Evolutionary conservation across 2,329 filamentous ascomycete species (phyloP), one percentile per base, ranked within the genome.

Genomic region (Hymenoscyphus occultus): DNA sequence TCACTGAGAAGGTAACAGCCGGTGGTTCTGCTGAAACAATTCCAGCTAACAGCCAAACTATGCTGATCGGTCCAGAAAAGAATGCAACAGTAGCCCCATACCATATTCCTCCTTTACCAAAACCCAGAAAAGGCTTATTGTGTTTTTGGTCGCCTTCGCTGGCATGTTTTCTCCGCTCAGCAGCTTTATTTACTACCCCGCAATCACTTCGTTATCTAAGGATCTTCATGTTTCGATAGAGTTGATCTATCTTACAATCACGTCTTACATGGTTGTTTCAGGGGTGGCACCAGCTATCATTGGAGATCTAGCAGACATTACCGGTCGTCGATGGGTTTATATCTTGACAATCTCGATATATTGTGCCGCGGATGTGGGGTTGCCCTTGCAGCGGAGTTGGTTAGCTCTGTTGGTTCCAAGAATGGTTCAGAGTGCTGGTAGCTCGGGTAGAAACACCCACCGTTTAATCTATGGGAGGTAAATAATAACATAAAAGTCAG

Each of bases 261-360:
- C 65, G 2, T 60, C 61, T n/a, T 63, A 64, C n/a, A 64, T 64
- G 61, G 45, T 66, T 19, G 28, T 87, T 40, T 84, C 86, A 73
- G 85, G 82, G 6, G 74, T 87, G 14, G 61, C 66, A 48, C 64
- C 64, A 40, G 28, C 68, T 31, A 35, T 64, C 16, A 57, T 69
- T 56, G 63, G 39, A 32, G 64, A 80, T 86, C 58, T 80, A 86
- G 39, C 85, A 86, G 74, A 85, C 81, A n/a, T 74, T 86, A 19
- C 79, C 80, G 2, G 85, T 83, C 78, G 84, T 22, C 77, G 84
- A 2, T 82, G 82, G 0, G 82, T 82, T 0, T 86, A 84, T 65
- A 65, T 85, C 1, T 62, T 82, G 22, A 81, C 79, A 64, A 86
- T 86, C 63, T 70, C 77, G 28, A 76, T 86, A 31, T 85, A 83